These are phyloP conservation scores for Mallotus nudiflorus DNA, from an alignment of 345 rosid species.

Conservation along the genomic window DNA sequence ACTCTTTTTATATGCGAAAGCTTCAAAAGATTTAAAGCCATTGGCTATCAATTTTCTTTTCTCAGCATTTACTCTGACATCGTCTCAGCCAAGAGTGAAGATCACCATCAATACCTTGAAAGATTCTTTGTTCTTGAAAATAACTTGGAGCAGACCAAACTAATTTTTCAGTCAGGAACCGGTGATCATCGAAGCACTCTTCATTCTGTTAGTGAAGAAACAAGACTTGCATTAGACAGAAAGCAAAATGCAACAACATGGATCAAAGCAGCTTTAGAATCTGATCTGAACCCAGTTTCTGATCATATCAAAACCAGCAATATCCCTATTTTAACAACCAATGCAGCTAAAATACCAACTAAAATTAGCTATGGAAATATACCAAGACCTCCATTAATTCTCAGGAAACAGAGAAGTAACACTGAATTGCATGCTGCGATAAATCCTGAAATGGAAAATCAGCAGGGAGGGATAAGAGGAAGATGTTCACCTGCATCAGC, in stretches of 20 bases:
- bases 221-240: conserved; percentile 43
- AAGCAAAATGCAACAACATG: conserved; percentile 50
- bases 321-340: not conserved
- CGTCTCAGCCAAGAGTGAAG: conserved; percentile 33
- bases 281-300: conserved; percentile 46
- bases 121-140: conserved; percentile 57
- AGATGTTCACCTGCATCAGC: conserved; percentile 27
- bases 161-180: conserved; percentile 43
- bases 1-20: too few relatives aligned
- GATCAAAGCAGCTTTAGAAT: conserved; percentile 61
- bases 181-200: conserved; percentile 13
- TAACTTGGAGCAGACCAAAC: conserved; percentile 45
- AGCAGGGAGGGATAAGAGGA: conserved; percentile 37
- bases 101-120: conserved; percentile 44
- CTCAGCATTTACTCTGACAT: conserved; percentile 62
- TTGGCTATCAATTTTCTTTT: not conserved
- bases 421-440: conserved; percentile 21
- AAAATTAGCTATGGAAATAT: conserved; percentile 12
- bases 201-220: conserved; percentile 22
- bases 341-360: conserved; percentile 1
- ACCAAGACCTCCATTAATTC: conserved; percentile 22
- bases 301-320: conserved; percentile 6
- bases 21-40: too few relatives aligned
- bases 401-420: conserved; percentile 24
- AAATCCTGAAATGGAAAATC: conserved; percentile 20